These are phyloP conservation scores for Pseudovirgaria hyperparasitica DNA, from an alignment of 2,329 filamentous ascomycete species.

Conservation along the genomic window DNA sequence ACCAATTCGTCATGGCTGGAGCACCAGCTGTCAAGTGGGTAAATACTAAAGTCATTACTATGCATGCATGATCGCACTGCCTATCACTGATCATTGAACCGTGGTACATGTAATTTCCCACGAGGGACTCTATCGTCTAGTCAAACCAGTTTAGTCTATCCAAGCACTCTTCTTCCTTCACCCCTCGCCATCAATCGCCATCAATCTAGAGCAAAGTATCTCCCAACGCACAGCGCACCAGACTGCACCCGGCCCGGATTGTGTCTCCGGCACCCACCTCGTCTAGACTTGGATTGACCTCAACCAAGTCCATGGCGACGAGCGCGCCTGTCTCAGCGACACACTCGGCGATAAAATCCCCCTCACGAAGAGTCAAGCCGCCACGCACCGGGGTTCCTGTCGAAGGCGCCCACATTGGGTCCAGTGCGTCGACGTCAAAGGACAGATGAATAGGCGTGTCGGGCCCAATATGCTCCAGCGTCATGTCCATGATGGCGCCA, in stretches of 20 bases:
- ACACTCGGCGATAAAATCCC: conserved; percentile 83
- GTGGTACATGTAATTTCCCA: too few relatives aligned
- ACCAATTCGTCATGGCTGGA: too few relatives aligned
- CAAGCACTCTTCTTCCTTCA: background rate
- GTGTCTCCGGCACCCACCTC: conserved; percentile 65
- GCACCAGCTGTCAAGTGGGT: too few relatives aligned
- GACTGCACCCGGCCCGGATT: conserved; percentile 75
- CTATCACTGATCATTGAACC: too few relatives aligned
- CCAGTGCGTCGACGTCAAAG: conserved; percentile 92
- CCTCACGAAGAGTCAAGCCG: conserved; percentile 84
- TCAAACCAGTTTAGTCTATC: too few relatives aligned
- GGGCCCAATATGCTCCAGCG: conserved; percentile 83
- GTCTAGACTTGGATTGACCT: conserved; percentile 38
- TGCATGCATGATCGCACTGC: too few relatives aligned
- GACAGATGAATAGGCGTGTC: conserved; percentile 96
- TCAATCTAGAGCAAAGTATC: conserved; percentile 63
- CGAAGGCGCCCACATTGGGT: conserved; percentile 91
- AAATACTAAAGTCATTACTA: too few relatives aligned
- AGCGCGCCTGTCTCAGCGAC: conserved; percentile 44
- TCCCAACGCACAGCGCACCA: conserved; percentile 83
- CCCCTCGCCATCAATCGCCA: background rate
- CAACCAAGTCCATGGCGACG: conserved; percentile 45
- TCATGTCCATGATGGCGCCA: conserved; percentile 93
- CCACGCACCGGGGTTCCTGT: conserved; percentile 92
- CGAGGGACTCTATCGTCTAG: too few relatives aligned